phyloP scores from a whole-genome alignment of 306 rosid genomes.

The Abrus pulchellus region DNA sequence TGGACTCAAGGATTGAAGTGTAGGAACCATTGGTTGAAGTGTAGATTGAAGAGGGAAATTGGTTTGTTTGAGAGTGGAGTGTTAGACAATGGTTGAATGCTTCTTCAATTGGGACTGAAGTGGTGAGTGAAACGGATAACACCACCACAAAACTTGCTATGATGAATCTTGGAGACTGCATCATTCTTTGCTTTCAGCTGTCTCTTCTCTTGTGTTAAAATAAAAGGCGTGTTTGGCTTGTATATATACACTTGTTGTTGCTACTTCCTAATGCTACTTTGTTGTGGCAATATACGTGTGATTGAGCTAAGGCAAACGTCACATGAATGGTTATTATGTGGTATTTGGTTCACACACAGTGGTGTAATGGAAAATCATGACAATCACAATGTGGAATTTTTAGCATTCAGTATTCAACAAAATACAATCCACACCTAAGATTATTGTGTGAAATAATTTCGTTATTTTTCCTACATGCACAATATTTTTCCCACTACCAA shows the following conservation, averaged over 20 bases:
- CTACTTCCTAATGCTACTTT: slow-evolving; percentile 6
- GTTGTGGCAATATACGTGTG: slow-evolving; percentile 45
- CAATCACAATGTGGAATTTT: slow-evolving; percentile 28
- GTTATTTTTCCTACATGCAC: not conserved
- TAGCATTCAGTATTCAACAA: not conserved
- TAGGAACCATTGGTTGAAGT: slow-evolving; percentile 57
- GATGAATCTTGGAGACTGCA: slow-evolving; percentile 39
- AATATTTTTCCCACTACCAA: not conserved
- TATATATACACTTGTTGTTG: slow-evolving; percentile 31
- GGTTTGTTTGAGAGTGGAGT: slow-evolving; percentile 51
- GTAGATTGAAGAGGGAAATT: slow-evolving; percentile 59
- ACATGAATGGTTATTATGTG: slow-evolving; percentile 13
- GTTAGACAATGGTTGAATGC: slow-evolving; percentile 62
- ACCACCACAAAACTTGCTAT: slow-evolving; percentile 41
- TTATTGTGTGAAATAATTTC: not conserved
- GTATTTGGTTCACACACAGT: slow-evolving; percentile 10
- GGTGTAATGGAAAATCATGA: slow-evolving; percentile 40
- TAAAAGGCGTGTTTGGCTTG: not conserved
- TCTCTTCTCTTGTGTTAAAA: not conserved
- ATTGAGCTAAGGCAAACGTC: slow-evolving; percentile 53
- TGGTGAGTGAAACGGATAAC: slow-evolving; percentile 35
- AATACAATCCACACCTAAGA: not conserved
- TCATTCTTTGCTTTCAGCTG: slow-evolving; percentile 20
- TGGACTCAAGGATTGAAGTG: slow-evolving; percentile 65
- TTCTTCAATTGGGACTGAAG: slow-evolving; percentile 36